Evolutionary conservation across 495 filamentous ascomycete genomes (phyloP).

Genomic region (Neurospora tetraspora): DNA sequence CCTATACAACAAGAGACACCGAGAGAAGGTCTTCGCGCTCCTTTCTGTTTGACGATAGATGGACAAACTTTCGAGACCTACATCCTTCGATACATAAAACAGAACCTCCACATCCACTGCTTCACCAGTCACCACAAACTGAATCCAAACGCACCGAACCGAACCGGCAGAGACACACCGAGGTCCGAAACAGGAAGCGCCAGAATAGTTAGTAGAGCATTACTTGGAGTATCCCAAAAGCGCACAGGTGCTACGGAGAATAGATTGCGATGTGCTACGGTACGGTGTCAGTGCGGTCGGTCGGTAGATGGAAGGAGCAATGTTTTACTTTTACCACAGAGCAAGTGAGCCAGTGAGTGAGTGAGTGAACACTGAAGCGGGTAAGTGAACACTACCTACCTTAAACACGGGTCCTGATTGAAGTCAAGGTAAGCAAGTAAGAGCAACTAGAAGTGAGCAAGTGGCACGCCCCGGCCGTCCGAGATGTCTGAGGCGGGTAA

Average conservation of each 20-base stretch:
- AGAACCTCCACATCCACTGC: background rate
- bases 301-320: background rate
- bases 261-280: background rate
- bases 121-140: background rate
- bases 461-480: background rate
- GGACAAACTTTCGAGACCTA: background rate
- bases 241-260: background rate
- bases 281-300: background rate
- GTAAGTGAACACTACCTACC: background rate
- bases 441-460: background rate
- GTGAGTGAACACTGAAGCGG: background rate
- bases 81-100: background rate
- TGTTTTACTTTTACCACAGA: background rate
- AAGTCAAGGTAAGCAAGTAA: background rate
- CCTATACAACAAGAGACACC: background rate
- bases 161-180: background rate
- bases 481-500: background rate
- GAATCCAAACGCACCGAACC: background rate
- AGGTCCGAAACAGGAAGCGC: background rate
- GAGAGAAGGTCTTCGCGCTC: background rate
- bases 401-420: background rate
- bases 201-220: background rate
- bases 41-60: background rate
- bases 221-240: background rate
- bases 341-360: background rate